Base-by-base conservation (phyloP, 495 filamentous ascomycete genomes). In the Copromyces sp. region DNA sequence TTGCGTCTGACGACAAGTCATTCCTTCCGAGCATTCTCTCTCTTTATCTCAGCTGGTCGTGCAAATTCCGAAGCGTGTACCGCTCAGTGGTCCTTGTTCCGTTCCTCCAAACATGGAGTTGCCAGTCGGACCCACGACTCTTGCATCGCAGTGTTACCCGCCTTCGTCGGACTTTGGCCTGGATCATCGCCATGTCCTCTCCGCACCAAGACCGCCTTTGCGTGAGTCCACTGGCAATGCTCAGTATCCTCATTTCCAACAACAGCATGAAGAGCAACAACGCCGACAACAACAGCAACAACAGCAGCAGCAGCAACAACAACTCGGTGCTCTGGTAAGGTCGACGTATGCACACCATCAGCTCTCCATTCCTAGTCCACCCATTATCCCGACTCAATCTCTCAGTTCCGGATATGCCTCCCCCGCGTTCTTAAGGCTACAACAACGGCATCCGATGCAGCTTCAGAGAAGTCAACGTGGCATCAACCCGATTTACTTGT, bases 11-110 rank as follows among this genome's bases (percentile, higher is more conserved):
- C 73, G 32, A 72, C 53, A 42, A 71, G 69, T 73, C 79, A 82
- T 81, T 82, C 79, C 80, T 77, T 70, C 69, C 73, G 32, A 69
- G 86, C 87, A 88, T 88, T 88, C 86, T 86, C 85, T 87, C 80
- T 86, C 84, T 84, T 80, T 82, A 80, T 82, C 79, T 83, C 80
- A 81, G 83, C 86, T 82, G 84, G 82, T 75, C 70, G 39, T 44
- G 68, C 32, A 61, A 73, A 73, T 77, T 72, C 73, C 42, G 8
- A 68, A 70, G 44, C 68, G 70, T 73, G 71, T 70, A 45, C 59
- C 32, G 38, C 37, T 41, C 6, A 24, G n/a, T 70, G 68, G 32
- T 59, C 61, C 59, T 70, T 72, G 71, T 70, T 38, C 73, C 68
- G 71, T 41, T 68, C 42, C 37, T 69, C 14, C 71, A 70, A 65